Percentiles rank a stretch among this genome's conserved stretches.
Evolutionary conservation across 1,284 basidiomycete species (phyloP).

Genomic region (Pseudomicrostroma phylloplanum): DNA sequence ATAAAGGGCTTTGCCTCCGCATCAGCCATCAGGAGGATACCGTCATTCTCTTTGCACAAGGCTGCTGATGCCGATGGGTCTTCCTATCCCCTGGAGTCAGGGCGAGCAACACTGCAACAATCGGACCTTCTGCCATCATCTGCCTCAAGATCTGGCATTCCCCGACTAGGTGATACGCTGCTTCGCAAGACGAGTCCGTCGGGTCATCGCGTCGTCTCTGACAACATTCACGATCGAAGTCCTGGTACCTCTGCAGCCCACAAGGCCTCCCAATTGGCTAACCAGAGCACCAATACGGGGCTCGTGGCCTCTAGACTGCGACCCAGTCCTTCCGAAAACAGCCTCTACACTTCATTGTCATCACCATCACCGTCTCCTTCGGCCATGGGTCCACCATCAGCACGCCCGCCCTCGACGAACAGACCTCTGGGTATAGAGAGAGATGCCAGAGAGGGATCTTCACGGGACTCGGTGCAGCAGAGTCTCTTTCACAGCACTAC

Average conservation of each 20-base stretch:
- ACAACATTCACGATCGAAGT: neutral
- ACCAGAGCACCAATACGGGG: neutral
- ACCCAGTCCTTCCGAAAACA: neutral
- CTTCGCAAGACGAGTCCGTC: conserved; percentile 3
- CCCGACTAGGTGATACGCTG: conserved; percentile 2
- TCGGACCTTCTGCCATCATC: neutral
- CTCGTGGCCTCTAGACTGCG: neutral
- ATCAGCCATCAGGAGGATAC: too few relatives aligned
- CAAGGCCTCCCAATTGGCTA: too few relatives aligned
- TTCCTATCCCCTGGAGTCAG: too few relatives aligned
- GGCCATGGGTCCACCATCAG: neutral
- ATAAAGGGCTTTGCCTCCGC: too few relatives aligned
- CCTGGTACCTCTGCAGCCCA: too few relatives aligned
- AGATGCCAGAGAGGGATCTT: neutral
- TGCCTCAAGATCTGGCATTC: neutral
- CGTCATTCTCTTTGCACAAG: too few relatives aligned
- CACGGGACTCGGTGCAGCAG: neutral
- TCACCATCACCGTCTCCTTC: neutral
- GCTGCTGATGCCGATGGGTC: too few relatives aligned
- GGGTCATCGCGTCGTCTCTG: neutral
- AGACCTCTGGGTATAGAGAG: neutral
- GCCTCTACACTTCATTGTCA: neutral
- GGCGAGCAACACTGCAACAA: too few relatives aligned
- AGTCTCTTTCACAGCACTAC: neutral
- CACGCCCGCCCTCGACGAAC: neutral